Percentiles rank a stretch among this genome's conserved stretches.
phyloP scores from a whole-genome alignment of 1,139 yeast genomes.

The Pichia sp. region DNA sequence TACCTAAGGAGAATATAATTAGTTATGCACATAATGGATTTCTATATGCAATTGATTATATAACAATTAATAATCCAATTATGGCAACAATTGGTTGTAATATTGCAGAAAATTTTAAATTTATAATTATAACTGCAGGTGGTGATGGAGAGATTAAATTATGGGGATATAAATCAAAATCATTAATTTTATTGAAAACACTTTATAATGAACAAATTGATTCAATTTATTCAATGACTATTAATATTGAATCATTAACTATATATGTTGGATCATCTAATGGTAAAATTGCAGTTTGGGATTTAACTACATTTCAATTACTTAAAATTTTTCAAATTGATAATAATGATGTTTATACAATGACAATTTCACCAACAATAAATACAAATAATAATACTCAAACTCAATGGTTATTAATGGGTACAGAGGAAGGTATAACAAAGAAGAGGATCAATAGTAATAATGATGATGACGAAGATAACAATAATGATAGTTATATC shows the following conservation, averaged over 20 bases:
- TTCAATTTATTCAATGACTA: slow-evolving; percentile 59
- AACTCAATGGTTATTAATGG: slow-evolving; percentile 38
- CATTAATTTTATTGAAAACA: slow-evolving; percentile 30
- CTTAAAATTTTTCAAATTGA: slow-evolving; percentile 50
- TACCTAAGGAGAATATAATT: slow-evolving; percentile 56
- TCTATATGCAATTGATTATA: slow-evolving; percentile 58
- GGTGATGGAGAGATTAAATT: slow-evolving; percentile 83
- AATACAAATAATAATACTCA: slow-evolving; percentile 28
- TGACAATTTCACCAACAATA: slow-evolving; percentile 38
- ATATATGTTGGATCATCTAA: slow-evolving; percentile 72
- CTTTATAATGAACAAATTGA: slow-evolving; percentile 51
- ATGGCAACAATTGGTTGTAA: slow-evolving; percentile 19
- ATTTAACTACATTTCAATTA: slow-evolving; percentile 68
- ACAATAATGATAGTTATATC: slow-evolving; percentile 2
- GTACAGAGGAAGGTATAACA: slow-evolving; percentile 49
- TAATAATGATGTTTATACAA: slow-evolving; percentile 41
- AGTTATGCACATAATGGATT: slow-evolving; percentile 90
- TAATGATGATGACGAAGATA: slow-evolving; percentile 31
- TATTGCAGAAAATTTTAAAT: slow-evolving; percentile 29
- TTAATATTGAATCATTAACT: slow-evolving; percentile 34
- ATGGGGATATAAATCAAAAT: slow-evolving; percentile 45
- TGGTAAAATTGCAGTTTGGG: slow-evolving; percentile 77
- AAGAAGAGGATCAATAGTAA: slow-evolving; percentile 40
- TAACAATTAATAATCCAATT: slow-evolving; percentile 17
- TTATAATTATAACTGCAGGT: slow-evolving; percentile 59